phyloP scores from a whole-genome alignment of 1,284 basidiomycete species.

The Austroboletus olivaceoglutinosus region DNA sequence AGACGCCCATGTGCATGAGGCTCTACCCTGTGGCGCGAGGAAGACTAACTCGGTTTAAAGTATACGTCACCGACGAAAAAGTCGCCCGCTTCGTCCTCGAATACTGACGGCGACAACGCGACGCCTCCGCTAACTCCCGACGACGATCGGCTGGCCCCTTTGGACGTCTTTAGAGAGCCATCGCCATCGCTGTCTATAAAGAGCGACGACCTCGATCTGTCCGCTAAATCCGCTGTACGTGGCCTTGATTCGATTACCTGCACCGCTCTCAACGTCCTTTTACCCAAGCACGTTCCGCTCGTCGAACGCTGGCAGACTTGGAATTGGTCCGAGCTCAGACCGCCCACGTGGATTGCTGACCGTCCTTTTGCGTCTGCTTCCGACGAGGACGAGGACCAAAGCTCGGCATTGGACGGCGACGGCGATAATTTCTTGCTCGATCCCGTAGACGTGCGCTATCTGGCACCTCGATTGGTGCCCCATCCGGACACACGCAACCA shows the following conservation, averaged over 20 bases:
- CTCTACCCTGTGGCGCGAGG: not conserved
- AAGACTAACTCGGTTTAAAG: slow-evolving; percentile 11
- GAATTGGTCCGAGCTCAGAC: slow-evolving; percentile 33
- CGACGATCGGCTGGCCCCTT: slow-evolving; percentile 30
- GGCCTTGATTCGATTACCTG: slow-evolving; percentile 17
- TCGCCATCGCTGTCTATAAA: slow-evolving; percentile 27
- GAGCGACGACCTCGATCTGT: slow-evolving; percentile 18
- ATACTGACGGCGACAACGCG: slow-evolving; percentile 29
- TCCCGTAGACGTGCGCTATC: slow-evolving; percentile 10
- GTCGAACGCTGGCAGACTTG: slow-evolving; percentile 33
- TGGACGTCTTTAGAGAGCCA: slow-evolving; percentile 17
- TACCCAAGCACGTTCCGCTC: slow-evolving; percentile 23
- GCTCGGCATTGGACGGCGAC: slow-evolving; percentile 23
- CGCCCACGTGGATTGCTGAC: slow-evolving; percentile 25
- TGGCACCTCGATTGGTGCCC: slow-evolving; percentile 14
- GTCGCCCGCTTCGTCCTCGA: slow-evolving; percentile 31
- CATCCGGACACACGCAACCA: slow-evolving; percentile 7
- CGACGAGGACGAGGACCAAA: slow-evolving; percentile 9
- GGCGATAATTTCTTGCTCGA: slow-evolving; percentile 15
- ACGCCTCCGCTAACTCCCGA: slow-evolving; percentile 39
- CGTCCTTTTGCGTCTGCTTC: slow-evolving; percentile 2
- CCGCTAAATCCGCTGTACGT: slow-evolving; percentile 24
- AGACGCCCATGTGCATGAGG: not conserved
- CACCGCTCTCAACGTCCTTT: slow-evolving; percentile 22
- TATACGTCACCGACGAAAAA: slow-evolving; percentile 18